Conservation (phyloP, 768 basidiomycete species). For the Cubamyces lactineus region DNA sequence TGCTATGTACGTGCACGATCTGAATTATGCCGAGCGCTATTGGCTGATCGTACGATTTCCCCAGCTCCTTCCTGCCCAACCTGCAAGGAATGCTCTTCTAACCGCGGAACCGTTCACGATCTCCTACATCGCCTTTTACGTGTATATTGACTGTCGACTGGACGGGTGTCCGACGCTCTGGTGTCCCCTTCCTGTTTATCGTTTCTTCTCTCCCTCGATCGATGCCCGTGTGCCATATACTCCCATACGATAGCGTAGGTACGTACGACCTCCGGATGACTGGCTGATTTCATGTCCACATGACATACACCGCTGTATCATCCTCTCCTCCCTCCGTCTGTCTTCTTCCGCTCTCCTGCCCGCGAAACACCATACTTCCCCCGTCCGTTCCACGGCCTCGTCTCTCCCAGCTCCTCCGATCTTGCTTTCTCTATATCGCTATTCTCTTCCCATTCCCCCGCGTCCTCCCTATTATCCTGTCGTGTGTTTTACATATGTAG, state of each 20-base stretch:
- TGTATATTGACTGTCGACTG: conserved; percentile 14
- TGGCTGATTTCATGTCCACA: background rate
- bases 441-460: conserved; percentile 1
- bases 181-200: background rate
- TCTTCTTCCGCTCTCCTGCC: conserved; percentile 1
- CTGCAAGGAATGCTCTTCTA: conserved; percentile 24
- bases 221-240: background rate
- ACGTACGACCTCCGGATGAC: conserved; percentile 6
- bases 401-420: conserved; percentile 5
- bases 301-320: conserved; percentile 10
- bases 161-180: conserved; percentile 9
- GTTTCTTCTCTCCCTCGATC: background rate
- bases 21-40: background rate
- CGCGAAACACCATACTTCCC: conserved; percentile 15
- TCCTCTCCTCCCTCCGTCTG: background rate
- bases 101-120: background rate
- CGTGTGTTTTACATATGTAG: conserved; percentile 27
- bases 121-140: conserved; percentile 11
- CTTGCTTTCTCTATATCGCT: conserved; percentile 27
- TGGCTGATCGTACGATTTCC: background rate
- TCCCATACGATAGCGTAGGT: conserved; percentile 20
- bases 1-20: conserved; percentile 57
- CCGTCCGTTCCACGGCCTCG: background rate
- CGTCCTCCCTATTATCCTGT: conserved; percentile 7
- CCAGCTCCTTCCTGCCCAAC: conserved; percentile 25